Conservation (phyloP, 2,329 filamentous ascomycete species). For the Tolypocladium album region DNA sequence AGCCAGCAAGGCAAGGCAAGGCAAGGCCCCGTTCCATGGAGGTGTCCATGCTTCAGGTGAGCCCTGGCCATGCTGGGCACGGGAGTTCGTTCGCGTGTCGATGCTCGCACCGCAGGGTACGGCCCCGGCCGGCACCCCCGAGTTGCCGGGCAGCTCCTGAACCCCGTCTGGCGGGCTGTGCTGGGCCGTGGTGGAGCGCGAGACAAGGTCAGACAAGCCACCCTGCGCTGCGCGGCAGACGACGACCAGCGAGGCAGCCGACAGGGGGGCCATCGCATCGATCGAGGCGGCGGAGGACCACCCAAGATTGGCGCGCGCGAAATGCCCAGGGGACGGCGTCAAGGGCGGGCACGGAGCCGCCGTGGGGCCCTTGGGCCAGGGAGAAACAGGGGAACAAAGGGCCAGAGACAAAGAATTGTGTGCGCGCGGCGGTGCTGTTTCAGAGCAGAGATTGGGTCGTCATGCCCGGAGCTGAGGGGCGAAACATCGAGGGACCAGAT, state of each 20-base stretch:
- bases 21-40: background rate
- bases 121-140: background rate
- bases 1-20: background rate
- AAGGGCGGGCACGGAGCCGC: background rate
- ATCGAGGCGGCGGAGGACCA: background rate
- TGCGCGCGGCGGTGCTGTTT: background rate
- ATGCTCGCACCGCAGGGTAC: background rate
- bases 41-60: background rate
- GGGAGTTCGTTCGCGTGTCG: background rate
- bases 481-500: background rate
- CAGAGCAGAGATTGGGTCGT: background rate
- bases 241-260: background rate
- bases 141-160: background rate
- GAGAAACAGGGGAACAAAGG: background rate
- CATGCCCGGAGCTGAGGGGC: background rate
- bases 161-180: background rate
- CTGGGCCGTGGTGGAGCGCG: background rate
- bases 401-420: background rate
- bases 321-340: background rate
- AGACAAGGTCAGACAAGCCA: background rate
- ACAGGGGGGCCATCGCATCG: background rate
- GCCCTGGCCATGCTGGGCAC: background rate
- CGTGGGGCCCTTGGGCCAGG: background rate
- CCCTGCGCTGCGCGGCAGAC: background rate
- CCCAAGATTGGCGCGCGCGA: background rate